These are phyloP conservation scores for Aplosporella prunicola DNA, from an alignment of 2,329 filamentous ascomycete species.

Conservation along the genomic window DNA sequence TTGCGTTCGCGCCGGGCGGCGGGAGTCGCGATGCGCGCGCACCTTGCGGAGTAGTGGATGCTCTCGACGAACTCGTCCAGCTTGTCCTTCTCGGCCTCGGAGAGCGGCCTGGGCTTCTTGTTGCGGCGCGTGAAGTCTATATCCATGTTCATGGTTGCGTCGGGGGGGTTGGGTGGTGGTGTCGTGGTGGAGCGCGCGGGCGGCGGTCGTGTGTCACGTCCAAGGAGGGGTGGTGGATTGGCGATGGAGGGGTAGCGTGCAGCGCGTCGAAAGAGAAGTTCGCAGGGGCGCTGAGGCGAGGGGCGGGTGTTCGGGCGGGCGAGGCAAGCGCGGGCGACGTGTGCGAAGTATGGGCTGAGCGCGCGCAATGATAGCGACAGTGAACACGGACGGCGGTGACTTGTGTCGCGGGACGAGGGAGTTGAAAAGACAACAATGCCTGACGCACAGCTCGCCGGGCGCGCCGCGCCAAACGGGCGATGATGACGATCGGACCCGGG, in stretches of 20 bases:
- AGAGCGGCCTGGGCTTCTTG: slow-evolving; percentile 69
- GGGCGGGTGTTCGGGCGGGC: no score
- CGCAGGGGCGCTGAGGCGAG: no score
- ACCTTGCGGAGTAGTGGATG: slow-evolving; percentile 94
- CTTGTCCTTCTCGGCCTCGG: slow-evolving; percentile 69
- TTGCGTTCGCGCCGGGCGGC: background rate
- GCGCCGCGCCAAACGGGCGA: no score
- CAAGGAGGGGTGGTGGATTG: background rate
- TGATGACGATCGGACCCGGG: slow-evolving; percentile 9
- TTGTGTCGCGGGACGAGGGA: slow-evolving; percentile 5
- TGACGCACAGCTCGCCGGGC: slow-evolving; percentile 2
- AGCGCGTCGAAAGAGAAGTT: no score
- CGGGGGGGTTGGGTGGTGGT: slow-evolving; percentile 1
- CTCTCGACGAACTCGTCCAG: slow-evolving; percentile 86
- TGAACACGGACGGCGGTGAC: no score
- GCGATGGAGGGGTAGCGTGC: slow-evolving; percentile 4
- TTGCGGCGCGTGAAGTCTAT: slow-evolving; percentile 84
- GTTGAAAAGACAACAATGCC: slow-evolving; percentile 4
- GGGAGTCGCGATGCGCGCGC: slow-evolving; percentile 22
- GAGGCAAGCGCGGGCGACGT: no score
- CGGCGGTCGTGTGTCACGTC: background rate
- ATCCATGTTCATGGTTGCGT: slow-evolving; percentile 33
- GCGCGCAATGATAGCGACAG: no score
- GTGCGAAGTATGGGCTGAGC: no score
- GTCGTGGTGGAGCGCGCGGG: slow-evolving; percentile 1